Evolutionary conservation across 2,329 filamentous ascomycete genomes (phyloP).

Genomic region (Podosphaera fusca): DNA sequence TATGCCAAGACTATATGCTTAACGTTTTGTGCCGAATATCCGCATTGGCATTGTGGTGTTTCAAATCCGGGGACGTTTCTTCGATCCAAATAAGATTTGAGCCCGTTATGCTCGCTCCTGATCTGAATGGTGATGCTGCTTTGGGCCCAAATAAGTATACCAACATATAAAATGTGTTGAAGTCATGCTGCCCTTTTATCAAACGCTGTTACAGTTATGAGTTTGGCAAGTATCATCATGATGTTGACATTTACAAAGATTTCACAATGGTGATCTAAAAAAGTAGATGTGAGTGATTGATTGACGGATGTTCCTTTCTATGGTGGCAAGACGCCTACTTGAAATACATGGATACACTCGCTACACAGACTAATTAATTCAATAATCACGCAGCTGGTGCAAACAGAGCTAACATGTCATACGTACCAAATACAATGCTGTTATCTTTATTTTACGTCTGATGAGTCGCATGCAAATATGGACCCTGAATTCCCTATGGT

Average conservation of each 20-base stretch:
- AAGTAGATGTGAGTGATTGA: too few relatives aligned
- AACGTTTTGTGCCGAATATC: background rate
- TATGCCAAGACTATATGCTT: background rate
- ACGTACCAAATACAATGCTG: too few relatives aligned
- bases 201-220: background rate
- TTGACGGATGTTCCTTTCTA: too few relatives aligned
- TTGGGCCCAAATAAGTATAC: background rate
- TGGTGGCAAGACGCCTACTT: too few relatives aligned
- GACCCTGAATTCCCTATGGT: too few relatives aligned
- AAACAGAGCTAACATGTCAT: too few relatives aligned
- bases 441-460: too few relatives aligned
- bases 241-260: background rate
- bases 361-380: too few relatives aligned
- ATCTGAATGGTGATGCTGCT: background rate
- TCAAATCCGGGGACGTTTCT: background rate
- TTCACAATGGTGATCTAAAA: too few relatives aligned
- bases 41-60: background rate
- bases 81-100: background rate
- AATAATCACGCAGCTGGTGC: too few relatives aligned
- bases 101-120: background rate
- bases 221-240: background rate
- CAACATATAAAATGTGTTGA: background rate
- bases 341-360: too few relatives aligned
- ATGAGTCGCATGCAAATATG: too few relatives aligned
- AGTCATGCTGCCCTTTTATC: background rate